Base-by-base conservation (phyloP, 768 basidiomycete species). In the Fistulinella prunicolor region DNA sequence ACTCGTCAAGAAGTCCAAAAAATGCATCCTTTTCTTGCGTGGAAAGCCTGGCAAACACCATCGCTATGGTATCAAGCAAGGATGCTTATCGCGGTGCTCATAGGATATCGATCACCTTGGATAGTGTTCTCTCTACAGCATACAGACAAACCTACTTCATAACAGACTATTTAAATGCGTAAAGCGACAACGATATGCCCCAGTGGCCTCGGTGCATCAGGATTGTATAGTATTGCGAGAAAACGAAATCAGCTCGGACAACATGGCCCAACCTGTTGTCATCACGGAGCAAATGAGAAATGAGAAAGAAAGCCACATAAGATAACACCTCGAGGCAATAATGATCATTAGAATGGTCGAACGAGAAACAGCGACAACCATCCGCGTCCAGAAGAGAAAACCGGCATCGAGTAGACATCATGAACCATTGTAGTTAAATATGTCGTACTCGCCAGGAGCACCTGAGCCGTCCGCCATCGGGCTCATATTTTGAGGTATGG, bases 1-100 rank as follows among this genome's bases (percentile, higher is more conserved):
- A 89, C 89, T 91, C 89, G 62, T 91, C 89, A 29, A 91, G 71
- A 20, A 91, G 76, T 24, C 77, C 74, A 60, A 91, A 91, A 67
- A 91, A 90, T 13, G 89, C 88, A 46, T 86, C 79, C 64, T 90
- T 90, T 65, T 91, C 89, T 54, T 81, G 69, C 42, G 68, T 51
- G 17, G 79, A 71, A 38, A 91, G 76, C 55, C 78, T 83, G 46
- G 86, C 63, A 60, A 91, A 91, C 35, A 84, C 85, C 87, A 89
- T 89, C 38, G 52, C 32, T 7, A 26, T n/a, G 29, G 40, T 42
- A 23, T 28, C 28, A 28, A 28, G n/a, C n/a, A 28, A 28, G 28
- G 28, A 6, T 12, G 12, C n/a, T n/a, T n/a, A n/a, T n/a, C n/a
- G 28, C 28, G 28, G 28, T 28, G 28, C 9, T 12, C 32, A 4